Conservation (phyloP, 305 asterid genomes). For the Plantago lanceolata region DNA sequence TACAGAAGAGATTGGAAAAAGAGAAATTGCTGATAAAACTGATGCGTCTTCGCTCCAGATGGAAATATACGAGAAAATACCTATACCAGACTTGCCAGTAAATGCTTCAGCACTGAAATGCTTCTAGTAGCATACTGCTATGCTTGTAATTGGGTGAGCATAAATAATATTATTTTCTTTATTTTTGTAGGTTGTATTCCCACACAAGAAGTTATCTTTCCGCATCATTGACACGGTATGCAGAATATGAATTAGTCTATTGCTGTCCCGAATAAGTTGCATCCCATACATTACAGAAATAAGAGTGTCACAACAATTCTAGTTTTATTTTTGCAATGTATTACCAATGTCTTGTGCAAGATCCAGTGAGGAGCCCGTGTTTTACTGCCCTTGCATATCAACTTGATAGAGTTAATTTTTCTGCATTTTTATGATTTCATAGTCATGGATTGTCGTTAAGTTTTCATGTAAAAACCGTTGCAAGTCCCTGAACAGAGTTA, state of each 20-base stretch:
- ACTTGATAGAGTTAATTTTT: too few relatives aligned
- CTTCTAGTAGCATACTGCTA: conserved; percentile 17
- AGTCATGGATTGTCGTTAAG: not conserved
- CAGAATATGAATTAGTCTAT: conserved; percentile 22
- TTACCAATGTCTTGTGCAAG: conserved; percentile 6
- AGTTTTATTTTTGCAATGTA: conserved; percentile 1
- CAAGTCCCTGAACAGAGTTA: too few relatives aligned
- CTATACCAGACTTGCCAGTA: conserved; percentile 92
- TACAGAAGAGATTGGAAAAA: conserved; percentile 42
- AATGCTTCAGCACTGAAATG: conserved; percentile 34
- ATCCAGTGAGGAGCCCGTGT: not conserved
- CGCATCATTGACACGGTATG: conserved; percentile 95
- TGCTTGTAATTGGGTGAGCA: conserved; percentile 17
- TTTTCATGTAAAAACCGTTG: too few relatives aligned
- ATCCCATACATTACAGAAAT: not conserved
- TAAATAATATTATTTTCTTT: conserved; percentile 19
- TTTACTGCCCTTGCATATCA: not conserved
- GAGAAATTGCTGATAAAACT: conserved; percentile 33
- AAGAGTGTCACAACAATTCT: conserved; percentile 10
- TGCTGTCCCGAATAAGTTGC: conserved; percentile 15
- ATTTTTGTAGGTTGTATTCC: conserved; percentile 75
- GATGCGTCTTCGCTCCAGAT: conserved; percentile 65
- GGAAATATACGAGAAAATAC: conserved; percentile 83
- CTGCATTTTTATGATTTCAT: not conserved
- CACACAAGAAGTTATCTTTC: conserved; percentile 91